Conservation (phyloP, 1,139 yeast species). For the Hansenula lynferdii region DNA sequence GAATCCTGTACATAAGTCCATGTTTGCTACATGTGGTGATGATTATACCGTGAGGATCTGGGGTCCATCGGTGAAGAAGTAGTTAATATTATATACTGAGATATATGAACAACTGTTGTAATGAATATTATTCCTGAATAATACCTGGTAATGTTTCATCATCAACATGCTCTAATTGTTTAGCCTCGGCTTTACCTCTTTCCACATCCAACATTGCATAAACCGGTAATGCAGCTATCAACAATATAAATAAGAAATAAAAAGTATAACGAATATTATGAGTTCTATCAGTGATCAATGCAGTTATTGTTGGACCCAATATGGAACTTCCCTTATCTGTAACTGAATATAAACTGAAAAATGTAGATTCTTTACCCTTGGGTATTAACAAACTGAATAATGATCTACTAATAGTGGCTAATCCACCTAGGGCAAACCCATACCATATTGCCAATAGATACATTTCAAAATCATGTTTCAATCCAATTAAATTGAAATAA, state of each 20-base stretch:
- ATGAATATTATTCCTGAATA: no score
- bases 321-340: conserved; percentile 75
- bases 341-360: conserved; percentile 63
- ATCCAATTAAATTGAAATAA: conserved; percentile 42
- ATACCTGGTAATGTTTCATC: conserved; percentile 10
- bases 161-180: conserved; percentile 25
- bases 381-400: conserved; percentile 63
- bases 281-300: conserved; percentile 58
- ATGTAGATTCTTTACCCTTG: conserved; percentile 61
- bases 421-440: conserved; percentile 64
- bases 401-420: conserved; percentile 60
- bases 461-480: conserved; percentile 60
- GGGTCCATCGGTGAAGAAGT: conserved; percentile 34
- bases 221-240: conserved; percentile 48
- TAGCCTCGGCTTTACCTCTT: conserved; percentile 50
- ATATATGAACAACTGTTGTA: no score
- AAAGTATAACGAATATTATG: conserved; percentile 68
- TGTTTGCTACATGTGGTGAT: conserved; percentile 85
- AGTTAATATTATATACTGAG: not conserved
- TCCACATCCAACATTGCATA: conserved; percentile 46
- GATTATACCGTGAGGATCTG: conserved; percentile 66
- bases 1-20: conserved; percentile 48
- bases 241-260: conserved; percentile 47
- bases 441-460: conserved; percentile 63
- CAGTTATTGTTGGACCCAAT: conserved; percentile 62